Evolutionary conservation across 495 filamentous ascomycete genomes (phyloP).

Genomic region (Terfezia boudieri): DNA sequence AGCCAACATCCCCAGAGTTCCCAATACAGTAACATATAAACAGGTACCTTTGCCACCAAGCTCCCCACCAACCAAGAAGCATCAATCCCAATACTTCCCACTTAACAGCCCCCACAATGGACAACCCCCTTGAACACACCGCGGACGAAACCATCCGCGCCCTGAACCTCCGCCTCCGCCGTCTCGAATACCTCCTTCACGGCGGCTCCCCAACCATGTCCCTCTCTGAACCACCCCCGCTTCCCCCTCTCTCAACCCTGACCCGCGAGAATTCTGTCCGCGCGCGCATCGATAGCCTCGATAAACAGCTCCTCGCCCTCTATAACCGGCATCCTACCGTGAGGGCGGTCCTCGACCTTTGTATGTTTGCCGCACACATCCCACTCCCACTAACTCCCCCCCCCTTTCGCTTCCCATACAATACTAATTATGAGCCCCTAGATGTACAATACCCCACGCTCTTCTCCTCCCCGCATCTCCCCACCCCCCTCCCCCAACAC

Average conservation of each 20-base stretch:
- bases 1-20: no score
- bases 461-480: neutral
- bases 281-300: neutral
- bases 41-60: no score
- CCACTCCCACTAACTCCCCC: no score
- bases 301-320: conserved; percentile 4
- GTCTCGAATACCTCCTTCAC: neutral
- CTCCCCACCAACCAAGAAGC: no score
- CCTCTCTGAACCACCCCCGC: neutral
- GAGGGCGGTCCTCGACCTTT: conserved; percentile 10
- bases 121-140: neutral
- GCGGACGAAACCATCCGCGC: neutral
- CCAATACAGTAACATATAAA: no score
- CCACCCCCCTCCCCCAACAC: conserved; percentile 3
- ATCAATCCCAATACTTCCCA: neutral
- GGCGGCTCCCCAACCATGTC: neutral
- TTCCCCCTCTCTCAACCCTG: neutral
- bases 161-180: neutral
- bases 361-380: neutral
- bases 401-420: no score
- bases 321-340: conserved; percentile 6
- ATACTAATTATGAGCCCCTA: neutral
- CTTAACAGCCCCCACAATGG: neutral
- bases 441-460: neutral
- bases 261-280: neutral